Base-by-base conservation (phyloP, 768 basidiomycete genomes). In the Thelephora ganbajun region DNA sequence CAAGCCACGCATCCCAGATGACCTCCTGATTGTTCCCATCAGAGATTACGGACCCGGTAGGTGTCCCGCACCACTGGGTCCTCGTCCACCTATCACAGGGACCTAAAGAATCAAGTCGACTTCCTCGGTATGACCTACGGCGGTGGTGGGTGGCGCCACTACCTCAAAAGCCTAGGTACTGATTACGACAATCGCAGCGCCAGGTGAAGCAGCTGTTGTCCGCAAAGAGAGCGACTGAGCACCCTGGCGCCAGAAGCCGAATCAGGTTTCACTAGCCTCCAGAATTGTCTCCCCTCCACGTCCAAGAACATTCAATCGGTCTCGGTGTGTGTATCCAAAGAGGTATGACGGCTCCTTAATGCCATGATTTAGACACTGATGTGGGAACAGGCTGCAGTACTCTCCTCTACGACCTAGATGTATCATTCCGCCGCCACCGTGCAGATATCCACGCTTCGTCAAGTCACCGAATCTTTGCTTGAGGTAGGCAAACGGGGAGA, bases 401-500 rank as follows among this genome's bases (percentile, higher is more conserved):
- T 79, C 19, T 54, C 63, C 13, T 62, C 63, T 44, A 61, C 63
- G 2, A 61, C 67, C 35, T 67, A 73, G 26, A 59, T 60, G 11
- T 79, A 77, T 56, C 63, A 70, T 51, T 64, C 61, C 22, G 57
- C 64, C 13, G 65, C 73, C 1, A 60, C 61, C 9, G 60, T 61
- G 11, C 67, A 74, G 26, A 59, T 90, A 5, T 56, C 67, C 3
- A 60, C 67, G 4, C 59, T 84, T 16, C 72, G 73, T 39, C 65
- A 70, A 19, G 71, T 73, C 1, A 72, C 72, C 2, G 66, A 70
- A 23, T 62, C 67, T 12, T n/a, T n/a, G n/a, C n/a, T n/a, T n/a
- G n/a, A n/a, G n/a, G n/a, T n/a, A n/a, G n/a, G n/a, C n/a, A n/a
- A 72, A 6, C 72, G 66, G 47, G 76, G 77, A 47, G 88, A 90